Conservation (phyloP, 176 grass and related monocot species). For the Ensete ventricosum region DNA sequence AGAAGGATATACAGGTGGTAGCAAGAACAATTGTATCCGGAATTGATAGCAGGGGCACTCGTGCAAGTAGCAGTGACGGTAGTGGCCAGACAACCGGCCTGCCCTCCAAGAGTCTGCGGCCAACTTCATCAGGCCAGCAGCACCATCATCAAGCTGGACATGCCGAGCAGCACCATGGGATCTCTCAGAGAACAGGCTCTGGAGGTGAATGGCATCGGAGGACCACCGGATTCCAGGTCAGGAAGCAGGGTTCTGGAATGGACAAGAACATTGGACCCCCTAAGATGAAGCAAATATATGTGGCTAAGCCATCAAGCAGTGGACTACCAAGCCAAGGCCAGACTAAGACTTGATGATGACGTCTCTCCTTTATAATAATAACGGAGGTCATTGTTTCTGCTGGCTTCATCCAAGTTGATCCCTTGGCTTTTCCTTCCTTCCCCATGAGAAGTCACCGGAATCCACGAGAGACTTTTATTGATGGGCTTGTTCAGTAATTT, state of each 20-base stretch:
- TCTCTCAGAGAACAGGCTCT: constrained; percentile 31
- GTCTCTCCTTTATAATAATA: neutral
- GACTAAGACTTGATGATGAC: neutral
- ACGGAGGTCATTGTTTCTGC: neutral
- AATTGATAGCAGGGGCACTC: constrained; percentile 28
- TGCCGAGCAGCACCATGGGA: constrained; percentile 27
- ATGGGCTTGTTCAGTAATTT: neutral
- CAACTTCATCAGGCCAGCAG: constrained; percentile 30
- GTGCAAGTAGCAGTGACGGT: constrained; percentile 29
- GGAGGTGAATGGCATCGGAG: constrained; percentile 60
- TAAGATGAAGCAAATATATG: constrained; percentile 94
- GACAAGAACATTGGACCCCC: constrained; percentile 57
- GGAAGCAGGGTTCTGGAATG: constrained; percentile 40
- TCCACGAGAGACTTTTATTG: no score
- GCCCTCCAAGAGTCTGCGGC: constrained; percentile 15
- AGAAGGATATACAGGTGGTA: constrained; percentile 45
- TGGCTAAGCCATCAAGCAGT: constrained; percentile 41
- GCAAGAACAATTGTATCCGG: constrained; percentile 26
- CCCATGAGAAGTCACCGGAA: no score
- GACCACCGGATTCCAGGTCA: constrained; percentile 41
- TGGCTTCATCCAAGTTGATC: neutral
- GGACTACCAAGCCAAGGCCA: neutral
- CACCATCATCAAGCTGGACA: constrained; percentile 36
- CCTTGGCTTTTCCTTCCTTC: no score
- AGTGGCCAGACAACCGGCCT: constrained; percentile 27